phyloP scores from a whole-genome alignment of 1,284 basidiomycete genomes.

The Ganoderma boninense region DNA sequence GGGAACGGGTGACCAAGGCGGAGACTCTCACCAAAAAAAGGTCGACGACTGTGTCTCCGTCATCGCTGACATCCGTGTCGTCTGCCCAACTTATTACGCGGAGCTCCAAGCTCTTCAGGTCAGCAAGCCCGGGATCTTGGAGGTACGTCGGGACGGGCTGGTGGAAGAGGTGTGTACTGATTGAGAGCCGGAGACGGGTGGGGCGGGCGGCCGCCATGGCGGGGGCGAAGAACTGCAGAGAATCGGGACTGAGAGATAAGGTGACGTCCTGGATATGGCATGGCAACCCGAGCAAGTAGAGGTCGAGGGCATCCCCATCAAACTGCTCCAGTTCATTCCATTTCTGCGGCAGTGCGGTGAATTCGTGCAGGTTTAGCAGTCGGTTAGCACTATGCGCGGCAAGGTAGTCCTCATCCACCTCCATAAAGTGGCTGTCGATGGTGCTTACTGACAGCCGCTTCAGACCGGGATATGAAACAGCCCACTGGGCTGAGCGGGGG shows the following conservation, averaged over 20 bases:
- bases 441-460: slow-evolving; percentile 5
- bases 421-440: slow-evolving; percentile 15
- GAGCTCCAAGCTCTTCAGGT: not conserved
- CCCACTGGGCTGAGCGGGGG: slow-evolving; percentile 13
- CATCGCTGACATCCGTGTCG: not conserved
- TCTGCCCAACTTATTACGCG: not conserved
- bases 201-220: slow-evolving; percentile 9
- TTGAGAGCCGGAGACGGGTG: not conserved
- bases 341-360: not conserved
- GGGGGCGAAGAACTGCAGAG: slow-evolving; percentile 6
- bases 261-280: slow-evolving; percentile 9
- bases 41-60: not conserved
- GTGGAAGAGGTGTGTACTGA: not conserved
- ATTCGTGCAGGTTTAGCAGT: slow-evolving; percentile 3
- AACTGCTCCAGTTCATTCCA: slow-evolving; percentile 18
- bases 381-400: not conserved
- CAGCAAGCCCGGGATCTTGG: not conserved
- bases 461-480: slow-evolving; percentile 10
- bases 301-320: slow-evolving; percentile 9
- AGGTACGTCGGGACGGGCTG: slow-evolving; percentile 9
- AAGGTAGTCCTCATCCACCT: not conserved
- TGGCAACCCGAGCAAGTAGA: slow-evolving; percentile 19
- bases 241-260: not conserved
- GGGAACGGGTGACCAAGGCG: not conserved
- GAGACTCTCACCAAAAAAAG: not conserved